Conservation (phyloP, 2,329 filamentous ascomycete species). For the Fusarium gaditjirri region DNA sequence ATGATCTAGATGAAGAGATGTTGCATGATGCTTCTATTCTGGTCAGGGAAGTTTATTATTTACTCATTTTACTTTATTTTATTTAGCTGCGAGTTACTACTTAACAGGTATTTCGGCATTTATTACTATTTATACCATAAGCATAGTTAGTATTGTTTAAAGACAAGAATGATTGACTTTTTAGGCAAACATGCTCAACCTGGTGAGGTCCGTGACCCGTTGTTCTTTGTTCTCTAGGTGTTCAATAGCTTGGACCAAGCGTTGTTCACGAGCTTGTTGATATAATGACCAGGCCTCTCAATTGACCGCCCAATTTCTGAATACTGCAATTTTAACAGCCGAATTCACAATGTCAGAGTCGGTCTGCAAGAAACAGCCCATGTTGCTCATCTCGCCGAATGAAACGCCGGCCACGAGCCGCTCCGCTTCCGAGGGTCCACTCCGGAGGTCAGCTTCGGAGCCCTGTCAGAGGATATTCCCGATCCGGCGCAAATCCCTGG, state of each 20-base stretch:
- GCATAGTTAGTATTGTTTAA: slow-evolving; percentile 30
- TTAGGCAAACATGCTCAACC: neutral
- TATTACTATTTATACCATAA: slow-evolving; percentile 27
- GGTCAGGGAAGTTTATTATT: slow-evolving; percentile 20
- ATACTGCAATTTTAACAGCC: neutral
- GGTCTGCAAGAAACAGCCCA: neutral
- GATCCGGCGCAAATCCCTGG: neutral
- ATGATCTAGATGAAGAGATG: slow-evolving; percentile 40
- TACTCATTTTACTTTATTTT: slow-evolving; percentile 1
- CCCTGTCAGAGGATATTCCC: neutral
- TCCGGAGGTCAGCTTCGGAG: slow-evolving; percentile 2
- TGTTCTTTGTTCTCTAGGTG: slow-evolving; percentile 31
- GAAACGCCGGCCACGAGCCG: slow-evolving; percentile 19
- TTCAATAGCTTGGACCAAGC: neutral
- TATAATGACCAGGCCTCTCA: neutral
- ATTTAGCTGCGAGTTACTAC: neutral
- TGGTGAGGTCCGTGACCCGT: slow-evolving; percentile 10
- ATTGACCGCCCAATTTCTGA: neutral
- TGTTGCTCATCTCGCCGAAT: slow-evolving; percentile 23
- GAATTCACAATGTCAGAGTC: neutral
- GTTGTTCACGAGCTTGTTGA: neutral
- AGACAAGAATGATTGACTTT: slow-evolving; percentile 16
- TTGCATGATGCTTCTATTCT: slow-evolving; percentile 25
- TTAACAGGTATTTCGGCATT: slow-evolving; percentile 17
- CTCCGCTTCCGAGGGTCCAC: slow-evolving; percentile 24